Percentiles rank a stretch among this genome's conserved stretches.
phyloP scores from a whole-genome alignment of 1,284 basidiomycete genomes.

The Fomitopsis betulina region DNA sequence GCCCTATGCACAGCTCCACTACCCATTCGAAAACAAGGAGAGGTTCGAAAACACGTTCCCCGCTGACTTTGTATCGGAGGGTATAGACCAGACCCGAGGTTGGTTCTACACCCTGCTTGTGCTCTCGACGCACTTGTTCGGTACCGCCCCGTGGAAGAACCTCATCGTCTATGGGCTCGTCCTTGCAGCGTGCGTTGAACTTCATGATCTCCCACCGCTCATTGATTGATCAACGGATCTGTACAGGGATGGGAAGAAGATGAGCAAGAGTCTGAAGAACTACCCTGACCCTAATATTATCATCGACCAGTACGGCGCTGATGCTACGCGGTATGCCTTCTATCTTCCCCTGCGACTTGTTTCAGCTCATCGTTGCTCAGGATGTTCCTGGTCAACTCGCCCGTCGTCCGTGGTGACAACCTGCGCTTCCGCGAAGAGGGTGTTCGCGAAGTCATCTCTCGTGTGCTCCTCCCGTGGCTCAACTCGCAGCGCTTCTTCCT shows the following conservation, averaged over 20 bases:
- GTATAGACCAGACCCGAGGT: constrained; percentile 93
- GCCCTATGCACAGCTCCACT: constrained; percentile 98
- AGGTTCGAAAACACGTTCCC: constrained; percentile 84
- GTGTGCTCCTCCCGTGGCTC: constrained; percentile 97
- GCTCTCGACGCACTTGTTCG: constrained; percentile 91
- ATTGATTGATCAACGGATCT: background rate
- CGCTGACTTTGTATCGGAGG: constrained; percentile 98
- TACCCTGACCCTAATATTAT: constrained; percentile 97
- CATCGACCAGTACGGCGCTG: constrained; percentile 92
- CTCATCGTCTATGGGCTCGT: constrained; percentile 96
- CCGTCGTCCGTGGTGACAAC: constrained; percentile 97
- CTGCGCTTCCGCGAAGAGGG: constrained; percentile 98
- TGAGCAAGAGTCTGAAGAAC: constrained; percentile 98
- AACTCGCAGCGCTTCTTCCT: constrained; percentile 99
- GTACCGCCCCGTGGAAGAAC: constrained; percentile 97
- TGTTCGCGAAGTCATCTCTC: constrained; percentile 93
- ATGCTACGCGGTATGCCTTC: constrained; percentile 74
- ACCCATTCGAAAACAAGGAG: constrained; percentile 97
- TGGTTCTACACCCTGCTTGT: constrained; percentile 99
- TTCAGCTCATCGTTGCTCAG: constrained; percentile 31
- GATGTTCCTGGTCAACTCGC: constrained; percentile 99
- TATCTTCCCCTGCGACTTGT: background rate
- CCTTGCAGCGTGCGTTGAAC: constrained; percentile 73
- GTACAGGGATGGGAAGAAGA: constrained; percentile 93
- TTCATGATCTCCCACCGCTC: background rate